A percentile compares a stretch with the other conserved stretches of the same genome.
Conservation (phyloP, 805 yeast species). For the Candida verbasci region DNA sequence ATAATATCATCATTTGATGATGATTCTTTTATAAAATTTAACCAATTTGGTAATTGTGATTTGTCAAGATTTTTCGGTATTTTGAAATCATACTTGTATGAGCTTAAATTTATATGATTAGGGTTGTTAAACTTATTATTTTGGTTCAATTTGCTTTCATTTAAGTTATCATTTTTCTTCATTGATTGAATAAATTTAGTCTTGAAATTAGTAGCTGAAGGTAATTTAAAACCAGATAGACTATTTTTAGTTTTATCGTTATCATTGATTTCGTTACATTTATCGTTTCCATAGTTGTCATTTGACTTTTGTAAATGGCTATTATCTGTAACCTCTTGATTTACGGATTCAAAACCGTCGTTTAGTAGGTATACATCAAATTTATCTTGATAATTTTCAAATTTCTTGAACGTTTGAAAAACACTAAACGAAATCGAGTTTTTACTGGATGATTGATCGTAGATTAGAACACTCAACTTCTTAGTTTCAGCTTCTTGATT, state of each 20-base stretch:
- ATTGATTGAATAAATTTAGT: slow-evolving; percentile 33
- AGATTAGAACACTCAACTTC: slow-evolving; percentile 23
- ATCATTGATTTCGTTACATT: not conserved
- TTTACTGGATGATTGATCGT: slow-evolving; percentile 26
- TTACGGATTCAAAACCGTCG: slow-evolving; percentile 21
- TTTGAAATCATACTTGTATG: slow-evolving; percentile 18
- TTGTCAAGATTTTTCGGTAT: slow-evolving; percentile 14
- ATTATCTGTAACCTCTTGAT: not conserved
- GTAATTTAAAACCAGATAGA: slow-evolving; percentile 40
- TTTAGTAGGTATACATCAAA: slow-evolving; percentile 20
- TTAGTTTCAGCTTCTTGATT: too few relatives aligned
- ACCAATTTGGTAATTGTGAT: slow-evolving; percentile 37
- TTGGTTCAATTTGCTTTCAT: not conserved
- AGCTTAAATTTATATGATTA: not conserved
- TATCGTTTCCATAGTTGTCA: too few relatives aligned
- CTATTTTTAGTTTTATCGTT: not conserved
- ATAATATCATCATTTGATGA: slow-evolving; percentile 17
- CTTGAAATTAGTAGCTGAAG: slow-evolving; percentile 34
- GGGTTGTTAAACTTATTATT: not conserved
- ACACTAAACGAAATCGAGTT: slow-evolving; percentile 11
- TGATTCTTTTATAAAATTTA: slow-evolving; percentile 18
- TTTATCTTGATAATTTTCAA: slow-evolving; percentile 8
- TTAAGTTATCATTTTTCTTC: slow-evolving; percentile 21
- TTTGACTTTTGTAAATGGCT: not conserved
- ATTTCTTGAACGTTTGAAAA: slow-evolving; percentile 29